phyloP scores from a whole-genome alignment of 2,329 filamentous ascomycete genomes.

The Hypoxylon rubiginosum region DNA sequence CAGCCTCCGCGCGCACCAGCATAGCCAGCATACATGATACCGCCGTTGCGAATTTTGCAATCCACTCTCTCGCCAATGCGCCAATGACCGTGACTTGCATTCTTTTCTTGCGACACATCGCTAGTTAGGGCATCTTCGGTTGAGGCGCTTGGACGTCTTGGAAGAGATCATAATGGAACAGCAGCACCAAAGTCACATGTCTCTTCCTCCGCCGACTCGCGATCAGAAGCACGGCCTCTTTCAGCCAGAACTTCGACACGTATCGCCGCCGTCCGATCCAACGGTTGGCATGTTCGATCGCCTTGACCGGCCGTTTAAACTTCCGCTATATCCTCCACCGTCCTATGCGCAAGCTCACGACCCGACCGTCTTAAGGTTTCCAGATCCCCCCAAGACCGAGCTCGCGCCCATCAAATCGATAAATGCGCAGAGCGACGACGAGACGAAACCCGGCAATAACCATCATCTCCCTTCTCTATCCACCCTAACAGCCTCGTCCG shows the following conservation, averaged over 20 bases:
- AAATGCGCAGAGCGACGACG: constrained; percentile 46
- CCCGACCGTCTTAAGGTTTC: constrained; percentile 50
- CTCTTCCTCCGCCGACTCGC: constrained; percentile 51
- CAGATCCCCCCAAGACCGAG: constrained; percentile 55
- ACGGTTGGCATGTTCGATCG: constrained; percentile 43
- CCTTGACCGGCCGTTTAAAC: constrained; percentile 51
- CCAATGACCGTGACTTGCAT: constrained; percentile 30
- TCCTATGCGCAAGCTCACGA: constrained; percentile 56
- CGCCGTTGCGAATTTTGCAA: constrained; percentile 1
- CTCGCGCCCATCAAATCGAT: constrained; percentile 59
- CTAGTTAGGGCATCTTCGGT: constrained; percentile 30
- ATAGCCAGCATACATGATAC: constrained; percentile 30
- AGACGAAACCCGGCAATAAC: constrained; percentile 45
- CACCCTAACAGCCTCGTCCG: constrained; percentile 54
- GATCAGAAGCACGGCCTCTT: constrained; percentile 45
- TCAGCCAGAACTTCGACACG: constrained; percentile 42
- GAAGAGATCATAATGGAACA: constrained; percentile 53
- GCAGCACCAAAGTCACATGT: constrained; percentile 64
- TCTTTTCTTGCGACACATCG: constrained; percentile 29
- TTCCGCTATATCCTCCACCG: constrained; percentile 55
- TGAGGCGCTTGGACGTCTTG: constrained; percentile 36
- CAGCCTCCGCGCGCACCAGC: constrained; percentile 25
- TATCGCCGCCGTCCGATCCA: constrained; percentile 41
- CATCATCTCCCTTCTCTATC: constrained; percentile 60
- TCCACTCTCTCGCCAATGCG: constrained; percentile 30